Evolutionary conservation across 2,329 filamentous ascomycete genomes (phyloP).

Genomic region (Cryphonectria radicalis): DNA sequence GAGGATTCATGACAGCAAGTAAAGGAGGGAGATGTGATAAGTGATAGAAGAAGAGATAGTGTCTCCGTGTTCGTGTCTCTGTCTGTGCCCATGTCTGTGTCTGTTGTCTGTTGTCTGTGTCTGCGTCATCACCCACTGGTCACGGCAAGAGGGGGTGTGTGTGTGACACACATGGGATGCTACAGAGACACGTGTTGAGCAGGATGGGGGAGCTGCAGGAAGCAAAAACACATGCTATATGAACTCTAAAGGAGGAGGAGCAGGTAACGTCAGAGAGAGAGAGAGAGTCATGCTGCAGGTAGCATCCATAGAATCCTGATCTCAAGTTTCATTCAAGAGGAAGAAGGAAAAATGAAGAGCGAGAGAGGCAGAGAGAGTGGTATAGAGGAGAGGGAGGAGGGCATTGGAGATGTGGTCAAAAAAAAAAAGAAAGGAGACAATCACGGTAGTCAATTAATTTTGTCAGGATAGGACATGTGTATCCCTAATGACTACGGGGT

Average conservation of each 20-base stretch:
- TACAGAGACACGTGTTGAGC: slow-evolving; percentile 2
- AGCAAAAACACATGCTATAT: neutral
- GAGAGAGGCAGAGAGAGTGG: neutral
- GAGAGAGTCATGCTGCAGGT: neutral
- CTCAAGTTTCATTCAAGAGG: neutral
- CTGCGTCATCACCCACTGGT: neutral
- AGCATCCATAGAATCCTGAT: neutral
- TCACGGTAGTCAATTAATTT: neutral
- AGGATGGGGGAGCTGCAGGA: neutral
- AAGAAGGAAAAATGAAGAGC: neutral
- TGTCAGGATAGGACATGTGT: neutral
- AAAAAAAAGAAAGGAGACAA: neutral
- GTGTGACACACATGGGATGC: neutral
- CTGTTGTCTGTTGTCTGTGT: neutral
- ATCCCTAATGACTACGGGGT: neutral
- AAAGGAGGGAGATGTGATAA: neutral
- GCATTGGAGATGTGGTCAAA: neutral
- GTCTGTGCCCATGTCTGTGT: neutral
- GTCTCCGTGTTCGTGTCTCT: neutral
- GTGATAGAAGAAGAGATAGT: neutral
- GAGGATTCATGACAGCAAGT: neutral
- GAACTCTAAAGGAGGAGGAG: neutral
- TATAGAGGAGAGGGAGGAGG: neutral
- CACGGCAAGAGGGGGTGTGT: neutral
- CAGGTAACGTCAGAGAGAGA: neutral